phyloP scores from a whole-genome alignment of 495 filamentous ascomycete genomes.

The Jackrogersella multiformis region DNA sequence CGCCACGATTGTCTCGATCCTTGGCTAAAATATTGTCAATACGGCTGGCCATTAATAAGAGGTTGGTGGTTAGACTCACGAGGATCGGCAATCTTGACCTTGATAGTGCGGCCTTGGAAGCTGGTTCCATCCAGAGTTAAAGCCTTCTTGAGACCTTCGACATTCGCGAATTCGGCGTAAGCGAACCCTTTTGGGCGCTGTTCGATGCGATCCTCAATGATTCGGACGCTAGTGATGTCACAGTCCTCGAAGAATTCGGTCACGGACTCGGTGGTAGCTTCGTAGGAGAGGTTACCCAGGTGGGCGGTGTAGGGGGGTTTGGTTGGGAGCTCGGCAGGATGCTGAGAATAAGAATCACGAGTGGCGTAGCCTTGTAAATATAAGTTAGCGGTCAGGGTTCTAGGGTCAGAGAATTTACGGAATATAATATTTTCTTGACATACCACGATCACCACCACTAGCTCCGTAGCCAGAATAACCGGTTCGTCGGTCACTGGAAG shows the following conservation, averaged over 20 bases:
- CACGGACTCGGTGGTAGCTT: slow-evolving; percentile 82
- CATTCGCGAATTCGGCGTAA: slow-evolving; percentile 90
- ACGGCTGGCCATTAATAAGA: not conserved
- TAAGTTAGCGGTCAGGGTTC: slow-evolving; percentile 8
- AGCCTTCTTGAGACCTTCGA: slow-evolving; percentile 91
- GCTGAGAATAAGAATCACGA: slow-evolving; percentile 75
- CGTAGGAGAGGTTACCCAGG: slow-evolving; percentile 95
- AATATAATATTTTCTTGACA: slow-evolving; percentile 34
- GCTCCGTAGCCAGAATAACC: slow-evolving; percentile 46
- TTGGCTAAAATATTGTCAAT: slow-evolving; percentile 68
- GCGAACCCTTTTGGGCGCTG: slow-evolving; percentile 96
- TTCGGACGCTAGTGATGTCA: slow-evolving; percentile 85
- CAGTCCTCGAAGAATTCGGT: slow-evolving; percentile 86
- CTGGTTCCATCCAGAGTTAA: slow-evolving; percentile 79
- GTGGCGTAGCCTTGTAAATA: slow-evolving; percentile 64
- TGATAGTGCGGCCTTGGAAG: slow-evolving; percentile 86
- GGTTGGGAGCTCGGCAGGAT: slow-evolving; percentile 82
- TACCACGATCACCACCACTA: slow-evolving; percentile 50
- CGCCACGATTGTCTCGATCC: slow-evolving; percentile 58
- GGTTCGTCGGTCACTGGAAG: slow-evolving; percentile 51
- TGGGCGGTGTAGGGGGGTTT: slow-evolving; percentile 95
- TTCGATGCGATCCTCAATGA: slow-evolving; percentile 94
- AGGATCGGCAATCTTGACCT: slow-evolving; percentile 70
- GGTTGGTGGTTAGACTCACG: slow-evolving; percentile 45
- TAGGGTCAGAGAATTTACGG: not conserved